phyloP scores from a whole-genome alignment of 768 basidiomycete genomes.

The Suillus decipiens region DNA sequence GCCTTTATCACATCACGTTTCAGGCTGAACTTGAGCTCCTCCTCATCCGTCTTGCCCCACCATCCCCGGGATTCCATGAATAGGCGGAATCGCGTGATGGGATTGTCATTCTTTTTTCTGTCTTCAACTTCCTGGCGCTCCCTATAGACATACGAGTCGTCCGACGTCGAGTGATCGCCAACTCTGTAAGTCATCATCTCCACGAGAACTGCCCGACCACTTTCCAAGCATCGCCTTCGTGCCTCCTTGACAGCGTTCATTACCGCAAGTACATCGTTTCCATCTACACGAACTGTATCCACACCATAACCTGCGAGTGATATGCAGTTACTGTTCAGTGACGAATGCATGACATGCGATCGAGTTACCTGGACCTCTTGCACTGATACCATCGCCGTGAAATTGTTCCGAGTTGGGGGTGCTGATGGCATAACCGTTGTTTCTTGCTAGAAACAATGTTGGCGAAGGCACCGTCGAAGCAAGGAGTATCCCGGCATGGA shows the following conservation, averaged over 20 bases:
- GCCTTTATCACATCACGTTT: constrained; percentile 76
- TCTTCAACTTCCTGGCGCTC: constrained; percentile 89
- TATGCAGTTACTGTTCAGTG: neutral
- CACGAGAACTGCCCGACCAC: constrained; percentile 79
- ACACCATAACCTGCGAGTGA: constrained; percentile 61
- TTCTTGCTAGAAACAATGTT: constrained; percentile 71
- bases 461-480: constrained; percentile 77
- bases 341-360: neutral
- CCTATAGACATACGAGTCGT: constrained; percentile 94
- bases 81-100: constrained; percentile 78
- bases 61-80: constrained; percentile 83
- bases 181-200: constrained; percentile 94
- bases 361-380: constrained; percentile 71
- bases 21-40: constrained; percentile 62
- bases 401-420: constrained; percentile 90
- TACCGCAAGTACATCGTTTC: constrained; percentile 90
- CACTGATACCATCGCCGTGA: constrained; percentile 90
- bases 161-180: constrained; percentile 94
- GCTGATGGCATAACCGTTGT: constrained; percentile 94
- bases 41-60: constrained; percentile 84
- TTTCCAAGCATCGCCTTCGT: constrained; percentile 67
- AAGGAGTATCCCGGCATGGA: constrained; percentile 86
- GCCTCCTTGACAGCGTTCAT: constrained; percentile 75
- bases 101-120: constrained; percentile 88
- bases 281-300: constrained; percentile 90